Percentiles rank a stretch among this genome's conserved stretches.
Evolutionary conservation across 75 land plant genomes (phyloP).

Genomic region (Picea sitchensis): DNA sequence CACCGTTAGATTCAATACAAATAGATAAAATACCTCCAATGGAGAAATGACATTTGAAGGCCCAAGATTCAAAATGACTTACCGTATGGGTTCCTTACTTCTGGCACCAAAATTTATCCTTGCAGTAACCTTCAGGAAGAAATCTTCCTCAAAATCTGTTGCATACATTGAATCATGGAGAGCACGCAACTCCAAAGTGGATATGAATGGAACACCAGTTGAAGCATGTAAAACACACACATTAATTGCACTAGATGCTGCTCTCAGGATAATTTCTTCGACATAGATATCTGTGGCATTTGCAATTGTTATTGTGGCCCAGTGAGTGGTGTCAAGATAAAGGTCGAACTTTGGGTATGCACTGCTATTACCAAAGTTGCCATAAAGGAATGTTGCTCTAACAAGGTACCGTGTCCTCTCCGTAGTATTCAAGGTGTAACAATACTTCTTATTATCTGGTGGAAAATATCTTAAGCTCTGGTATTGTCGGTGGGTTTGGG

Average conservation of each 20-base stretch:
- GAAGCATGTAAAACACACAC: conserved; percentile 62
- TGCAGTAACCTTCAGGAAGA: conserved; percentile 47
- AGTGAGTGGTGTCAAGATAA: conserved; percentile 48
- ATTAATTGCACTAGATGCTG: conserved; percentile 31
- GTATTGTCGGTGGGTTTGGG: conserved; percentile 20
- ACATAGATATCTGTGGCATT: conserved; percentile 33
- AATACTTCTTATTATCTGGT: conserved; percentile 47
- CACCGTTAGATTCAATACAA: neutral
- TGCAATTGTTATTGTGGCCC: conserved; percentile 48
- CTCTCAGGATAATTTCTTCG: conserved; percentile 57
- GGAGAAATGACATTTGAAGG: neutral
- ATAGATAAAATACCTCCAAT: neutral
- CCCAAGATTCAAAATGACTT: conserved; percentile 2
- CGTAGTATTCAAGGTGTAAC: conserved; percentile 40
- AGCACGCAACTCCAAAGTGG: conserved; percentile 64
- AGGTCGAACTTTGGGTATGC: conserved; percentile 51
- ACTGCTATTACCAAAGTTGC: conserved; percentile 24
- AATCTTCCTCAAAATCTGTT: conserved; percentile 55
- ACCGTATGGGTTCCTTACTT: conserved; percentile 42
- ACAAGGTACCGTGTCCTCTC: conserved; percentile 61
- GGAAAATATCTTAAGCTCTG: conserved; percentile 37
- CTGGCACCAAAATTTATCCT: conserved; percentile 63
- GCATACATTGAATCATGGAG: conserved; percentile 62
- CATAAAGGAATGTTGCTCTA: conserved; percentile 68
- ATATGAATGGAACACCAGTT: conserved; percentile 62